Conservation (phyloP, 2,329 filamentous ascomycete genomes). For the Verticillium nonalfalfae region DNA sequence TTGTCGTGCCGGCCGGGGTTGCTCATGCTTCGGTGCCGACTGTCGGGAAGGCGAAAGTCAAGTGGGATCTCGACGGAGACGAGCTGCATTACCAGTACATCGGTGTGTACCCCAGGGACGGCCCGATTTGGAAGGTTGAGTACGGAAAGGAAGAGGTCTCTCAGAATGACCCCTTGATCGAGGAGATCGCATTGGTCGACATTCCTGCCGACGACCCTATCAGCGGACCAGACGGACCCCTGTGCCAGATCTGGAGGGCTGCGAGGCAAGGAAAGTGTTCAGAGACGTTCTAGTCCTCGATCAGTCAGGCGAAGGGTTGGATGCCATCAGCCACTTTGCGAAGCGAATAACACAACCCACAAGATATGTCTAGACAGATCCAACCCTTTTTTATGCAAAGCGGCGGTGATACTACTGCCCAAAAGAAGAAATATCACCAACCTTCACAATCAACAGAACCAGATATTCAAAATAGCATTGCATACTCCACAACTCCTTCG, state of each 20-base stretch:
- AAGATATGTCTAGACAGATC: too few species aligned
- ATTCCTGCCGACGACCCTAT: conserved; percentile 4
- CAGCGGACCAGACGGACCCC: conserved; percentile 1
- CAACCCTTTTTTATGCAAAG: not conserved
- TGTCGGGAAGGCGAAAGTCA: not conserved
- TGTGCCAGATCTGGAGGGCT: conserved; percentile 4
- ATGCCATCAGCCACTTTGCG: too few species aligned
- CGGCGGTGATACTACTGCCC: not conserved
- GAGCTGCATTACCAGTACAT: conserved; percentile 14
- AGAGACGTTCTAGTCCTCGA: too few species aligned
- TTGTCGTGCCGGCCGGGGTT: conserved; percentile 14
- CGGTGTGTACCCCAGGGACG: conserved; percentile 14
- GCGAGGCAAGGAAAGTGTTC: not conserved
- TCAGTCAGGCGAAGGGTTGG: not conserved
- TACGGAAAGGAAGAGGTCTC: conserved; percentile 1
- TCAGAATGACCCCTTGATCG: not conserved
- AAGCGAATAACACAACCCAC: too few species aligned
- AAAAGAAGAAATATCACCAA: not conserved
- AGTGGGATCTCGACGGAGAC: conserved; percentile 8
- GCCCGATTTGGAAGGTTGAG: not conserved
- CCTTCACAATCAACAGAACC: not conserved
- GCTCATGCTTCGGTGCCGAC: conserved; percentile 11
- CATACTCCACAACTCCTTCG: not conserved
- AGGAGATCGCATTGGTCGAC: conserved; percentile 1
- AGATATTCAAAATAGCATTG: not conserved